Evolutionary conservation across 352 stramenopile species (phyloP).

Genomic region (Pythium apleroticum): DNA sequence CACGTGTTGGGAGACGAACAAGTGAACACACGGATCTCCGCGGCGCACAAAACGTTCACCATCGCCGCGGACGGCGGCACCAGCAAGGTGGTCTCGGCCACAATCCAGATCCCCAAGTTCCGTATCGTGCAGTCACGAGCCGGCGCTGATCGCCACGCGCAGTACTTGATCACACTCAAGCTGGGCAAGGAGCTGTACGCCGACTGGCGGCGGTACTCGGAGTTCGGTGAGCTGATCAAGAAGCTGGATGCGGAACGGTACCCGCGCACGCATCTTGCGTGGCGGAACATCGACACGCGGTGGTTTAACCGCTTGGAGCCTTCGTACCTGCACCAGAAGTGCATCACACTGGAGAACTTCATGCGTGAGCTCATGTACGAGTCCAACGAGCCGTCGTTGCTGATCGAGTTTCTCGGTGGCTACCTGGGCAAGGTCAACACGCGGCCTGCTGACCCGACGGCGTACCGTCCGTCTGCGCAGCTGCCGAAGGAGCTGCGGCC

Average conservation of each 20-base stretch:
- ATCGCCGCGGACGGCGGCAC: constrained; percentile 65
- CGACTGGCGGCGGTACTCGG: constrained; percentile 87
- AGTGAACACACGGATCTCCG: constrained; percentile 79
- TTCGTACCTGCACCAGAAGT: constrained; percentile 87
- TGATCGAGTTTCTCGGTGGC: constrained; percentile 84
- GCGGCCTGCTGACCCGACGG: constrained; percentile 59
- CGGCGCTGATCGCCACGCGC: constrained; percentile 76
- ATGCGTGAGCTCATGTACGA: constrained; percentile 90
- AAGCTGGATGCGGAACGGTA: constrained; percentile 63
- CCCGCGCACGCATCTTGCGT: constrained; percentile 63
- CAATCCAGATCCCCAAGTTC: constrained; percentile 86
- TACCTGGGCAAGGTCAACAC: constrained; percentile 81
- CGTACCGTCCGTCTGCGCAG: constrained; percentile 66
- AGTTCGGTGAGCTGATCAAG: constrained; percentile 86
- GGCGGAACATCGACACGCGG: constrained; percentile 75
- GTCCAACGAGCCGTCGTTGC: constrained; percentile 61
- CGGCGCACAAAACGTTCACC: constrained; percentile 86
- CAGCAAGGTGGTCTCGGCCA: constrained; percentile 75
- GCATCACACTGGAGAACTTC: constrained; percentile 87
- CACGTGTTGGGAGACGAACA: constrained; percentile 85
- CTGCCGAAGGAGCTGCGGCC: constrained; percentile 88
- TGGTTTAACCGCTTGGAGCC: constrained; percentile 89
- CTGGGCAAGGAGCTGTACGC: constrained; percentile 85
- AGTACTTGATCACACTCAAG: constrained; percentile 89
- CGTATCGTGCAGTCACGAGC: constrained; percentile 85